Conservation (phyloP, 2,329 filamentous ascomycete genomes). For the Diaporthe batatas region DNA sequence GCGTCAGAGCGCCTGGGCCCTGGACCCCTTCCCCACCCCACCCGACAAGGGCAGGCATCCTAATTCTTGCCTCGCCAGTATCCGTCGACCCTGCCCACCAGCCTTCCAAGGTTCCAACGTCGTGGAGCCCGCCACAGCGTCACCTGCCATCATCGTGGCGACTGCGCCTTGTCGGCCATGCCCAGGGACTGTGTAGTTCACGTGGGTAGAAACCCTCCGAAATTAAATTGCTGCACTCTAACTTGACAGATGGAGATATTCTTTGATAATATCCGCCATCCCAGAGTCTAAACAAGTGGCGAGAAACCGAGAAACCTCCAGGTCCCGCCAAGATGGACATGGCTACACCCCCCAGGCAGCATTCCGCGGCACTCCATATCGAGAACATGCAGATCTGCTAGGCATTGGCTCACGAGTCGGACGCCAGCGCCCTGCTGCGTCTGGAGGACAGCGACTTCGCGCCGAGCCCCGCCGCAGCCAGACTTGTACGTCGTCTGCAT, state of each 20-base stretch:
- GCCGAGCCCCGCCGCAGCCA: background rate
- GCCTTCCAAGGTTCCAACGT: background rate
- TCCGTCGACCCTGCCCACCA: background rate
- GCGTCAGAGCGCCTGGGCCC: conserved; percentile 36
- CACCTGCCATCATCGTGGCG: background rate
- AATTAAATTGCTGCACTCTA: background rate
- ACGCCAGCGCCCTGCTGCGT: background rate
- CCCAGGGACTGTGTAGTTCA: background rate
- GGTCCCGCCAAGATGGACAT: background rate
- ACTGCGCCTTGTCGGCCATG: background rate
- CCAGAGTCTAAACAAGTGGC: conserved; percentile 2
- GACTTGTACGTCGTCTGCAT: background rate
- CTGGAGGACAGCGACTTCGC: background rate
- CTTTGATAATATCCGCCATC: conserved; percentile 24
- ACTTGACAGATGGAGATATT: conserved; percentile 1
- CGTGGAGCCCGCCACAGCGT: conserved; percentile 1
- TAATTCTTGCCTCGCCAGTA: background rate
- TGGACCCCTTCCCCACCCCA: conserved; percentile 25
- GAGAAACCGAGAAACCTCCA: background rate
- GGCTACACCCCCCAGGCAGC: background rate
- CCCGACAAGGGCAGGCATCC: conserved; percentile 26
- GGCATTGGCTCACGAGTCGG: conserved; percentile 23
- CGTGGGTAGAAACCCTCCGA: conserved; percentile 25
- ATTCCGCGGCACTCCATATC: background rate
- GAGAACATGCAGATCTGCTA: conserved; percentile 4